These are phyloP conservation scores for Pyrrhoderma lamaoense DNA, from an alignment of 1,284 basidiomycete genomes.

Conservation along the genomic window DNA sequence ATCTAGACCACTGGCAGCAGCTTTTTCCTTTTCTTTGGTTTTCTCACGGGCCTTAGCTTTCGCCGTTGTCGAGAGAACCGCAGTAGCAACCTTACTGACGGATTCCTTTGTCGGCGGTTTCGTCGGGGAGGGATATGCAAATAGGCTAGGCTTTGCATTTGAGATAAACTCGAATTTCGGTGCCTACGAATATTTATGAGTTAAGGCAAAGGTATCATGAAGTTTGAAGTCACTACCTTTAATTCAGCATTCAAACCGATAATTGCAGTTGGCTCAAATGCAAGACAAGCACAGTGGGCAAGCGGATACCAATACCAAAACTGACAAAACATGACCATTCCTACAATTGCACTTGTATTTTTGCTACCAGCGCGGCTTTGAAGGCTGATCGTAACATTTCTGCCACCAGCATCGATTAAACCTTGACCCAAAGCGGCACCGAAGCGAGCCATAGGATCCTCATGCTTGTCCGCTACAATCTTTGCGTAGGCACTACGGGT, in stretches of 20 bases:
- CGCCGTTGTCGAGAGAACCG: slow-evolving; percentile 91
- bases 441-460: slow-evolving; percentile 95
- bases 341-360: slow-evolving; percentile 90
- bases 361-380: slow-evolving; percentile 86
- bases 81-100: slow-evolving; percentile 83
- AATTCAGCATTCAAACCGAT: slow-evolving; percentile 84
- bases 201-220: background rate
- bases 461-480: slow-evolving; percentile 90
- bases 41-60: slow-evolving; percentile 90
- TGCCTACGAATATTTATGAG: slow-evolving; percentile 40
- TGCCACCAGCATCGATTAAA: slow-evolving; percentile 91
- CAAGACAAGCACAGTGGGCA: slow-evolving; percentile 86
- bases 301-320: slow-evolving; percentile 99
- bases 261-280: slow-evolving; percentile 90
- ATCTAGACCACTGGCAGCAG: slow-evolving; percentile 63
- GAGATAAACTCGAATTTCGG: slow-evolving; percentile 89
- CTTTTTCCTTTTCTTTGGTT: slow-evolving; percentile 62
- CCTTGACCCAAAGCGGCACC: slow-evolving; percentile 93
- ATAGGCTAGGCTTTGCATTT: slow-evolving; percentile 80
- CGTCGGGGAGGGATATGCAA: slow-evolving; percentile 80
- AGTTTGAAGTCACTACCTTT: slow-evolving; percentile 49
- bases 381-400: slow-evolving; percentile 90
- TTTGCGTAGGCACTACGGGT: slow-evolving; percentile 81
- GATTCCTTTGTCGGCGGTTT: slow-evolving; percentile 89
- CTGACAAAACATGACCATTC: slow-evolving; percentile 93